Base-by-base conservation (phyloP, 139 green algal species). In the Chlamydomonas sphaeroides region DNA sequence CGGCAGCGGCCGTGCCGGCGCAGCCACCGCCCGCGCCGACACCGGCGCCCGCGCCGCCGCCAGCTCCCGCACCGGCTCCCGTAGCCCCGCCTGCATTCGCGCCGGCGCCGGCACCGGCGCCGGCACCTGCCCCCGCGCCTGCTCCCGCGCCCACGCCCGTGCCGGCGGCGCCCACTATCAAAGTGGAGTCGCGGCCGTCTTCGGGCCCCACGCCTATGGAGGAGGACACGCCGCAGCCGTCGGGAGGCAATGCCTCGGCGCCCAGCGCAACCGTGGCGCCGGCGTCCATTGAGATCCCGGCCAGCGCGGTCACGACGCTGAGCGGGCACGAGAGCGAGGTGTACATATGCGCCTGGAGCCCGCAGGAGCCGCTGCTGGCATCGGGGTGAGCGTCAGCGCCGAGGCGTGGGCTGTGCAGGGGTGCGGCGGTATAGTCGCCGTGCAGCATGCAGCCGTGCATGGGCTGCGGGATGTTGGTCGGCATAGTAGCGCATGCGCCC, bases 261-360 rank as follows among this genome's bases (percentile, higher is more conserved):
- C 26, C n/a, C n/a, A 23, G n/a, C 32, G 21, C 30, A 39, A 70
- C 1, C 39, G 23, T 10, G 26, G 28, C 42, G 42, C 26, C 59
- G 28, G 53, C 49, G 71, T 35, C 1, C 73, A 57, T 80, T 2
- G 69, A 80, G n/a, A 49, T 81, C 18, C 36, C 61, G 2, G 26
- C 70, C 33, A 68, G 68, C 41, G 39, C 68, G 3, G 82, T 87
- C 14, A 17, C 83, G 15, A 94, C 88, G 14, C 86, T 98, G 28
- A 85, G 91, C 35, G 95, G 95, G 0, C 95, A 98, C 81, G 84
- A 88, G 30, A 90, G 83, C 1, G 95, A 98, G 81, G 96, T 98
- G 33, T 98, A 97, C 87, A 95, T 96, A 42, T 97, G 94, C 79
- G 78, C 92, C 1, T 99, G 96, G 96, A 97, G 87, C 84, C 95